Evolutionary conservation across 768 basidiomycete species (phyloP).

Genomic region (Tephrocybe rancida): DNA sequence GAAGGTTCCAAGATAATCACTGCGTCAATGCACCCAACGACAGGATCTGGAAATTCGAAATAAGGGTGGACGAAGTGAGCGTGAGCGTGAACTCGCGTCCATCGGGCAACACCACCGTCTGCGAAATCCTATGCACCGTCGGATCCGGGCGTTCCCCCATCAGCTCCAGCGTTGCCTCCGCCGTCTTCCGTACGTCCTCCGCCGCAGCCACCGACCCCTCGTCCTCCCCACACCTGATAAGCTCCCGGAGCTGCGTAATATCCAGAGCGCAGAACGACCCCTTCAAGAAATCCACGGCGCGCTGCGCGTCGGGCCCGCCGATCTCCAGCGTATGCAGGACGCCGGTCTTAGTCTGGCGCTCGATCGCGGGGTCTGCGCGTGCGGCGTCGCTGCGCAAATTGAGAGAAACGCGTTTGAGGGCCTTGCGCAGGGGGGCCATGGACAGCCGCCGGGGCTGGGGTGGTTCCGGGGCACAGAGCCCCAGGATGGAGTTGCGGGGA

Average conservation of each 20-base stretch:
- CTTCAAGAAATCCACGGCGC: neutral
- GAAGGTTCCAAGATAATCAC: no score
- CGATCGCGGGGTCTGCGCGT: neutral
- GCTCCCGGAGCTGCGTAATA: neutral
- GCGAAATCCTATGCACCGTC: neutral
- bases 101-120: neutral
- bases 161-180: neutral
- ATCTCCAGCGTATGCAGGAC: neutral
- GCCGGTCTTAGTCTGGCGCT: neutral
- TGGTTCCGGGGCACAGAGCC: neutral
- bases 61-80: neutral
- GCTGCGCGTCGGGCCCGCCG: neutral
- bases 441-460: neutral
- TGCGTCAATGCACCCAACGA: no score
- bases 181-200: neutral
- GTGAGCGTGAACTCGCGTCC: neutral
- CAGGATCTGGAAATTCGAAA: no score
- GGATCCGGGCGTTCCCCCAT: neutral
- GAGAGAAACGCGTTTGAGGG: no score
- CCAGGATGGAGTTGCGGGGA: neutral
- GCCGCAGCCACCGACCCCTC: neutral
- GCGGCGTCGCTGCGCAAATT: no score
- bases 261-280: neutral
- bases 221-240: neutral
- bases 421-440: no score